phyloP scores from a whole-genome alignment of 352 stramenopile genomes.

The Stramenopiles sp. region DNA sequence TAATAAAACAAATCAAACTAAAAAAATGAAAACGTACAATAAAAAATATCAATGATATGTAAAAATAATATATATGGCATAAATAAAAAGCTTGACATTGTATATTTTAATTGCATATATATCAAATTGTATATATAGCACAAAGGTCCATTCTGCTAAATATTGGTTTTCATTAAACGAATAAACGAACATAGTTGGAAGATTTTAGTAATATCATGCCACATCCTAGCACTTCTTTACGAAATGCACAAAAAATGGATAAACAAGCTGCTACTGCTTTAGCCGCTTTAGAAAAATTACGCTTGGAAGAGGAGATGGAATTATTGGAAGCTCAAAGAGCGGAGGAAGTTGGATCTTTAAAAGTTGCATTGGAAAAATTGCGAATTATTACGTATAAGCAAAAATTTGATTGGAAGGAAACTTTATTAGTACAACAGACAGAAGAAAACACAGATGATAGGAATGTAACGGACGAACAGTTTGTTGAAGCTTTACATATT shows the following conservation, averaged over 20 bases:
- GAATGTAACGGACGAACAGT: conserved; percentile 4
- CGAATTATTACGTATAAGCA: background rate
- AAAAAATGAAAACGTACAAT: no score
- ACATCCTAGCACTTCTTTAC: background rate
- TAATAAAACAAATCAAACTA: no score
- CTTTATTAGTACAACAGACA: background rate
- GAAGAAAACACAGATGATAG: background rate
- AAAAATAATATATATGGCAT: no score
- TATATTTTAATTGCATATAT: no score
- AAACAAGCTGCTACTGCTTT: background rate
- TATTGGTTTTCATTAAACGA: no score
- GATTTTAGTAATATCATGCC: background rate
- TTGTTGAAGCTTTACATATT: conserved; percentile 4
- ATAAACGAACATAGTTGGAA: no score
- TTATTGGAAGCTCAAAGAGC: background rate
- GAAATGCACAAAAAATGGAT: background rate
- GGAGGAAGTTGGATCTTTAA: background rate
- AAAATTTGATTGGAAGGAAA: background rate
- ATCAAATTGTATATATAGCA: no score
- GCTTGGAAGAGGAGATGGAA: background rate
- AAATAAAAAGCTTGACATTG: no score
- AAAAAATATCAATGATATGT: no score
- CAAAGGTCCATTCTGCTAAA: no score
- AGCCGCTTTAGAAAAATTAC: background rate
- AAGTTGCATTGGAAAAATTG: background rate